Conservation (phyloP, 2,329 filamentous ascomycete genomes). For the Penicillium freii region DNA sequence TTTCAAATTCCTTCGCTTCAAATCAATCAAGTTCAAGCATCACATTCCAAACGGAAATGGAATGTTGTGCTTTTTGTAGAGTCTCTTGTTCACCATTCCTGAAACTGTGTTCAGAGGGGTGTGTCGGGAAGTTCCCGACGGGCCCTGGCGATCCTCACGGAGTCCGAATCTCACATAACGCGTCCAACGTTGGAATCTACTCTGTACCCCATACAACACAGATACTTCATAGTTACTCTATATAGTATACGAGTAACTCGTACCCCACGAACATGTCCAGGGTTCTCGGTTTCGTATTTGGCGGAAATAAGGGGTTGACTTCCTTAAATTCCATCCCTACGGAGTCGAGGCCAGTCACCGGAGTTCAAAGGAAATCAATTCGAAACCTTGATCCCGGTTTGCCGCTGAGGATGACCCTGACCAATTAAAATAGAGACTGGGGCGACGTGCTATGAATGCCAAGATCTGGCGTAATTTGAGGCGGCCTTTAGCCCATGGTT, state of each 20-base stretch:
- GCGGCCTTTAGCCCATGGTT: conserved; percentile 3
- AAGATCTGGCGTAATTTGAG: conserved; percentile 7
- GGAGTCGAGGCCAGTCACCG: too few relatives aligned
- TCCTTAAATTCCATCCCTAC: conserved; percentile 2
- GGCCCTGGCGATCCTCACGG: not conserved
- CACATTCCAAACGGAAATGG: not conserved
- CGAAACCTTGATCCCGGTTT: not conserved
- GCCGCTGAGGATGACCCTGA: not conserved
- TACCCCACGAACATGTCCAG: not conserved
- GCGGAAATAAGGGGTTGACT: not conserved
- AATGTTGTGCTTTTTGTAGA: not conserved
- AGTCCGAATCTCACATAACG: not conserved
- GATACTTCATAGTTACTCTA: not conserved
- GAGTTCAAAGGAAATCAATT: not conserved
- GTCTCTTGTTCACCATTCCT: not conserved
- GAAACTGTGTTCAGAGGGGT: not conserved
- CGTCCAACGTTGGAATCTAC: not conserved
- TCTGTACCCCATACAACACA: not conserved
- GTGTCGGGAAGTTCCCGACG: not conserved
- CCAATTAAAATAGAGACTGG: not conserved
- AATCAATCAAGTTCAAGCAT: too few relatives aligned
- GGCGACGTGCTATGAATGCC: not conserved
- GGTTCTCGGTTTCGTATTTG: conserved; percentile 2
- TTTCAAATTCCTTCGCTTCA: not conserved
- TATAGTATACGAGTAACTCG: not conserved